Conservation (phyloP, 2,329 filamentous ascomycete genomes). For the Fusarium chaquense region DNA sequence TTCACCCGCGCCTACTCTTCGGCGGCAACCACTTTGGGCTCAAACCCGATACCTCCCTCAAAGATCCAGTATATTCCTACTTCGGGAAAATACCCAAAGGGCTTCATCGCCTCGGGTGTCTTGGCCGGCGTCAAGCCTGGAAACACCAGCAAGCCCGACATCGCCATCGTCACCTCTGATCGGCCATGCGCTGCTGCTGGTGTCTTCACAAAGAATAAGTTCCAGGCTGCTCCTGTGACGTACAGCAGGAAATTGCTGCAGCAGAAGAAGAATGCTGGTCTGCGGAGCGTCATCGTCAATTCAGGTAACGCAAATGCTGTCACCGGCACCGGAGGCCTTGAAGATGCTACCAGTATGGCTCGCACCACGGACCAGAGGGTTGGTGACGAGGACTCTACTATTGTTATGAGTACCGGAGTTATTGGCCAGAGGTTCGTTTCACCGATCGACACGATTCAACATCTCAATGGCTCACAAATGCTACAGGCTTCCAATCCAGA, state of each 20-base stretch:
- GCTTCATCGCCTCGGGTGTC: conserved; percentile 87
- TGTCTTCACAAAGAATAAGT: conserved; percentile 98
- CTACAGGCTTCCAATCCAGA: conserved; percentile 83
- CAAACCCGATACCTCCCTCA: conserved; percentile 71
- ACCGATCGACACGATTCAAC: conserved; percentile 11
- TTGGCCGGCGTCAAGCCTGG: conserved; percentile 94
- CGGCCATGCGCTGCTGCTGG: conserved; percentile 87
- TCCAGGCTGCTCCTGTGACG: conserved; percentile 94
- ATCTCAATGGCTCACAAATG: conserved; percentile 19
- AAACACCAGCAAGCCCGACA: conserved; percentile 91
- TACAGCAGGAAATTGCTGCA: conserved; percentile 81
- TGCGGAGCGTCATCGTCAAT: conserved; percentile 89
- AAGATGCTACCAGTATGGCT: conserved; percentile 90
- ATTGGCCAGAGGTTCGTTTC: conserved; percentile 83
- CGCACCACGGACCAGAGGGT: conserved; percentile 76
- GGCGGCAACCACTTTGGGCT: conserved; percentile 43
- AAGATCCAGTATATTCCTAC: conserved; percentile 94
- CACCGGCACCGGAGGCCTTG: conserved; percentile 87
- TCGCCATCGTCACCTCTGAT: conserved; percentile 89
- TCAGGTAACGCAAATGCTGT: conserved; percentile 98
- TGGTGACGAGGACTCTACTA: conserved; percentile 68
- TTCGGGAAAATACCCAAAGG: conserved; percentile 87
- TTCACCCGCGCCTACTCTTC: conserved; percentile 54
- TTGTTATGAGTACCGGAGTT: conserved; percentile 98
- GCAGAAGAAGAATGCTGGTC: conserved; percentile 73